Base-by-base conservation (phyloP, 129 eudicot genomes). In the Smallanthus sonchifolius region DNA sequence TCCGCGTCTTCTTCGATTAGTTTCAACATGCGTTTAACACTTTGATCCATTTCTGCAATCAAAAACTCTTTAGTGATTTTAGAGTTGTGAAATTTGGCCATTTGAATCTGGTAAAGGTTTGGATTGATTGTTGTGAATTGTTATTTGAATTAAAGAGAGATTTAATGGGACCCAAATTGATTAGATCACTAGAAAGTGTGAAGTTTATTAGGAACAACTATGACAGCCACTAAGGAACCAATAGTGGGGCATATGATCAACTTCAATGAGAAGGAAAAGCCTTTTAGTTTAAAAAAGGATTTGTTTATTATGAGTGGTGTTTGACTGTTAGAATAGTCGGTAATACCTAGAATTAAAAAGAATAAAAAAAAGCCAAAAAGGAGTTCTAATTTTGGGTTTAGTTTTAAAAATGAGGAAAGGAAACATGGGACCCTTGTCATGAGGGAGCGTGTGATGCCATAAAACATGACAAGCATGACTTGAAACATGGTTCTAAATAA, bases 1-100 rank as follows among this genome's bases (percentile, higher is more conserved):
- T 93, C 98, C 8, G 91, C 98, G 49, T 90, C 98, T 32, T 88
- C 91, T 80, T 93, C 98, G 6, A 93, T 90, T 60, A 93, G 95
- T 35, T 93, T 93, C 43, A 90, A 59, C 97, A 93, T 93, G 43
- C 92, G 79, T 70, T 93, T 90, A 59, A 90, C 87, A 54, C 84
- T 84, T 49, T 80, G 92, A 83, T 90, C 97, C 97, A 93, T 93
- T 67, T 93, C 98, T 87, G 97, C 72, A 65, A 84, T 73, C 75
- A 84, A 64, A 7, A 77, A 86, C 42, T 54, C 76, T 37, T 57
- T 73, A 48, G 77, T 82, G 81, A 84, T 65, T 82, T 52, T 83
- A 49, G 69, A 37, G 40, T 75, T 54, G 5, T 17, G 7, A 47
- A 78, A 17, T 44, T 73, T 84, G 16, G 65, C 57, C 51, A 64